Conservation (phyloP, 2,329 filamentous ascomycete genomes). For the Rhytidhysteron rufulum region DNA sequence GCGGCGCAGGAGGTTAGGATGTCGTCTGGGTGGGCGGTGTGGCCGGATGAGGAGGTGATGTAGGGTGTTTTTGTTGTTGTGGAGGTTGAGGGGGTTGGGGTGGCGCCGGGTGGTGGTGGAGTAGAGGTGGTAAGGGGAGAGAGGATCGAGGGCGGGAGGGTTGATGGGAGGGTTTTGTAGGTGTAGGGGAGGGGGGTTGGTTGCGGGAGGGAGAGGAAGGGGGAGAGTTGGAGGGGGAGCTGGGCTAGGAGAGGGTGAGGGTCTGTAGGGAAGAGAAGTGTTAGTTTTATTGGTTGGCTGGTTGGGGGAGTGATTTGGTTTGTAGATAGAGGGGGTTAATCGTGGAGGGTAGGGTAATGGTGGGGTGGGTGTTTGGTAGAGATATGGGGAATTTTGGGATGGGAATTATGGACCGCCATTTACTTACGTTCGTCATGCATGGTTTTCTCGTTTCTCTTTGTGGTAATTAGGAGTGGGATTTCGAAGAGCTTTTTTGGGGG, state of each 20-base stretch:
- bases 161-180: conserved; percentile 85
- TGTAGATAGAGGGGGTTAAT: no score
- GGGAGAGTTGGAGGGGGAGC: conserved; percentile 88
- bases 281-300: background rate
- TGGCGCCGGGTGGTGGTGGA: conserved; percentile 40
- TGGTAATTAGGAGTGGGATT: no score
- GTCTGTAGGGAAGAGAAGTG: conserved; percentile 24
- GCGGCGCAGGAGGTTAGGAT: conserved; percentile 79
- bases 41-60: conserved; percentile 70
- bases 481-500: no score
- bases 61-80: conserved; percentile 57
- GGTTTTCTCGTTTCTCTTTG: no score
- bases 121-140: conserved; percentile 36
- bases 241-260: conserved; percentile 87
- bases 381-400: background rate
- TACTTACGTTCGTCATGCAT: conserved; percentile 38
- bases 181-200: conserved; percentile 92
- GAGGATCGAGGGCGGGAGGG: conserved; percentile 70
- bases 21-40: conserved; percentile 80
- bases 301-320: no score
- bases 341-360: background rate
- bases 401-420: no score
- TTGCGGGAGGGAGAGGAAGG: conserved; percentile 85
- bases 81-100: conserved; percentile 64
- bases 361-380: background rate